These are phyloP conservation scores for Cercospora sojina DNA, from an alignment of 2,329 filamentous ascomycete species.

Conservation along the genomic window DNA sequence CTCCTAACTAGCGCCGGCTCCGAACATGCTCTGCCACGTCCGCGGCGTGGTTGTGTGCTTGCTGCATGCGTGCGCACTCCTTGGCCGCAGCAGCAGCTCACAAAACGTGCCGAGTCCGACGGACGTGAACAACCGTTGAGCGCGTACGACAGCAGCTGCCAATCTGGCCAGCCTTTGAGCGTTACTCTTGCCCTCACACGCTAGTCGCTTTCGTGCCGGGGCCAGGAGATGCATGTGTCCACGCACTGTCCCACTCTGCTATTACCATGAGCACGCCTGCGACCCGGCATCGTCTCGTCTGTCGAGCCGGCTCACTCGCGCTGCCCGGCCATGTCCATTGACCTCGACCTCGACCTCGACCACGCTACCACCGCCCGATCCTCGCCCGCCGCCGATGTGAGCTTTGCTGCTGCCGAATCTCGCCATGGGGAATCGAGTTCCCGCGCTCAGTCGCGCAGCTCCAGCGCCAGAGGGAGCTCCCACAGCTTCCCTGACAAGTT, in stretches of 20 bases:
- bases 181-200: background rate
- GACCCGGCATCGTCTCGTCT: background rate
- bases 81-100: slow-evolving; percentile 2
- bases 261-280: slow-evolving; percentile 11
- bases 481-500: slow-evolving; percentile 19
- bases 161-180: background rate
- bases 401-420: slow-evolving; percentile 26
- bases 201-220: background rate
- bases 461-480: slow-evolving; percentile 20
- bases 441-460: slow-evolving; percentile 30
- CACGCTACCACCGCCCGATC: slow-evolving; percentile 16
- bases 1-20: background rate
- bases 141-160: background rate
- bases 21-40: background rate
- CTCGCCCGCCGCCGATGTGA: slow-evolving; percentile 31
- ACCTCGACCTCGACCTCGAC: slow-evolving; percentile 7
- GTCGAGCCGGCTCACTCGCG: background rate
- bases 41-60: background rate
- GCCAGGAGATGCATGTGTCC: background rate
- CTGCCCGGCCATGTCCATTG: slow-evolving; percentile 27
- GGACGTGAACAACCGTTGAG: background rate
- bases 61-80: background rate
- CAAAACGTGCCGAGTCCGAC: background rate
- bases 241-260: background rate
- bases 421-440: slow-evolving; percentile 32